Evolutionary conservation across 2,329 filamentous ascomycete species (phyloP).

Genomic region (Penicillium sp.): DNA sequence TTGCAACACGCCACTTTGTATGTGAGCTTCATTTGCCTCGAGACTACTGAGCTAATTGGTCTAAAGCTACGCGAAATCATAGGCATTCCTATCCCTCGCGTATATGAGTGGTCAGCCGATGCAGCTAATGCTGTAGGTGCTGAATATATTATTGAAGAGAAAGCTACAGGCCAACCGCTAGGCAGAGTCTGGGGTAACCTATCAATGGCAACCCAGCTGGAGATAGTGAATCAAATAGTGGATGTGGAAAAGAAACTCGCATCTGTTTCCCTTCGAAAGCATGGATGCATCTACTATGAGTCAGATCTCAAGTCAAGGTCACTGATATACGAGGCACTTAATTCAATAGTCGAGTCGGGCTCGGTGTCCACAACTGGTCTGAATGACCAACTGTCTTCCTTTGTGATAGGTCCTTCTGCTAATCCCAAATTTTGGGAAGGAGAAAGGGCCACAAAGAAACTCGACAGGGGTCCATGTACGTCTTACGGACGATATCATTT

Average conservation of each 20-base stretch:
- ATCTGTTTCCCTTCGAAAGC: constrained; percentile 17
- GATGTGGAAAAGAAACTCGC: constrained; percentile 22
- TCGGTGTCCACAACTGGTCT: background rate
- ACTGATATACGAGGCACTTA: constrained; percentile 1
- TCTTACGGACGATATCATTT: background rate
- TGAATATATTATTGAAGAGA: constrained; percentile 44
- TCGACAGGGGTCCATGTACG: constrained; percentile 18
- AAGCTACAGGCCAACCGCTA: constrained; percentile 29
- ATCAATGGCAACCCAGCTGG: constrained; percentile 8
- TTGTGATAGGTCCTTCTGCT: constrained; percentile 13
- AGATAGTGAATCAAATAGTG: constrained; percentile 20
- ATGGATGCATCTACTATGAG: constrained; percentile 26
- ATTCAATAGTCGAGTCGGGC: background rate
- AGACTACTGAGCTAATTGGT: background rate
- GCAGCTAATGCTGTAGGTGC: constrained; percentile 37
- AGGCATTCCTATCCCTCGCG: constrained; percentile 35
- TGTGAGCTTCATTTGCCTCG: background rate
- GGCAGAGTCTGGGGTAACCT: constrained; percentile 31
- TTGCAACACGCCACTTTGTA: constrained; percentile 27
- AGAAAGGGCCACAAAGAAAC: constrained; percentile 7
- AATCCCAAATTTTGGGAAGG: constrained; percentile 11
- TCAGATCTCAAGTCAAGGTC: constrained; percentile 7
- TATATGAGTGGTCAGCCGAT: constrained; percentile 36
- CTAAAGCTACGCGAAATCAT: constrained; percentile 12
- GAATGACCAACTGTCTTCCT: background rate